Percentiles rank a stretch among this genome's conserved stretches.
Conservation (phyloP, 208 protist genomes). For the Hexamita inflata region DNA sequence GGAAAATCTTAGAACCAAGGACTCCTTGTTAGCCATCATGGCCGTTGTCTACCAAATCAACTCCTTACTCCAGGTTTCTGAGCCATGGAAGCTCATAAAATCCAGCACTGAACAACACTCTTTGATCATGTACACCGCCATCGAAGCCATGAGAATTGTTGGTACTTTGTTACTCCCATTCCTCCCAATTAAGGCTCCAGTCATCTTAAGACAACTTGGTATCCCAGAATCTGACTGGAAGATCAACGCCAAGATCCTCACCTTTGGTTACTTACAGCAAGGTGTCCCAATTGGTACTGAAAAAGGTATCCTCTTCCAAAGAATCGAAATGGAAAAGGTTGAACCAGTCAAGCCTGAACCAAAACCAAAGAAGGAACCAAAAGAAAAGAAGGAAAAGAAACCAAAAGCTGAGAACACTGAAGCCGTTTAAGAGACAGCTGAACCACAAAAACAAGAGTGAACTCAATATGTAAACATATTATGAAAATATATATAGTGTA, state of each 20-base stretch:
- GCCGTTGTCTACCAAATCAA: not conserved
- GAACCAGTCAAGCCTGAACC: not conserved
- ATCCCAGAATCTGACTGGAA: not conserved
- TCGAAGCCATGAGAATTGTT: not conserved
- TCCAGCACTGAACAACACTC: too few relatives aligned
- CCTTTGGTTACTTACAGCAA: not conserved
- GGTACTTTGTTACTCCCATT: slow-evolving; percentile 13
- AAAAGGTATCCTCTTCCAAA: not conserved
- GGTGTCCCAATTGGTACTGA: not conserved
- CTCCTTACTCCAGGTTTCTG: not conserved
- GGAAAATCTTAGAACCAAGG: not conserved
- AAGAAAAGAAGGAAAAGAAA: not conserved
- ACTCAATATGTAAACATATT: too few relatives aligned
- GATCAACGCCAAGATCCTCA: not conserved
- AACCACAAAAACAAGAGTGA: too few relatives aligned
- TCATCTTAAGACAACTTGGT: not conserved
- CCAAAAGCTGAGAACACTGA: not conserved
- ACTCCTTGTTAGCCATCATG: not conserved
- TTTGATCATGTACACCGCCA: slow-evolving; percentile 16
- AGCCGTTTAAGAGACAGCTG: not conserved
- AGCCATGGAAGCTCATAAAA: slow-evolving; percentile 25
- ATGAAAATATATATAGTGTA: too few relatives aligned
- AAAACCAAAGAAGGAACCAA: not conserved
- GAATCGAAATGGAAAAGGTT: not conserved
- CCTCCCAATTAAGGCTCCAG: not conserved